phyloP scores from a whole-genome alignment of 148 eudicot genomes.

The Limonium bicolor region DNA sequence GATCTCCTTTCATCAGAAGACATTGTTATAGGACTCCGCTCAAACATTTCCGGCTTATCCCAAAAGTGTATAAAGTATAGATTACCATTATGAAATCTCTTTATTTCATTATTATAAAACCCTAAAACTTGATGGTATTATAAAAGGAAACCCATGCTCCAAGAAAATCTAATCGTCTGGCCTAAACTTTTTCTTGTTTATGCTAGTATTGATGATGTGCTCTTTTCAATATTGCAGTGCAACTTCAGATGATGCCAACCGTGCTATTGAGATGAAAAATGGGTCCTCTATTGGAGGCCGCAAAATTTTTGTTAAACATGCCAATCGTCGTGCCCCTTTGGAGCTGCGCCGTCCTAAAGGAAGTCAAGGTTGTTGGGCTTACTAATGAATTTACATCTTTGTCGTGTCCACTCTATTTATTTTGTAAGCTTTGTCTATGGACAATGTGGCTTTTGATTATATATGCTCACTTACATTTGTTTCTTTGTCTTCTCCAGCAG shows the following conservation, averaged over 20 bases:
- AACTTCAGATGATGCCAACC: constrained; percentile 65
- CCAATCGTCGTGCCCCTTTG: constrained; percentile 61
- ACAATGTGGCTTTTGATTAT: background rate
- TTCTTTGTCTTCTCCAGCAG: constrained; percentile 12
- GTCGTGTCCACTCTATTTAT: no score
- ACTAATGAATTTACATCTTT: background rate
- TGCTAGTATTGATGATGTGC: no score
- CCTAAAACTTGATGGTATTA: no score
- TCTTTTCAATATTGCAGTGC: constrained; percentile 30
- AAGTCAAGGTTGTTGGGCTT: constrained; percentile 35
- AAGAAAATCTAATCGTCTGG: no score
- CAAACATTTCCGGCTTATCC: no score
- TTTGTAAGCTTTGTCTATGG: background rate
- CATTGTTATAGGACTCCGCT: no score
- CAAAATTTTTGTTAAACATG: constrained; percentile 58
- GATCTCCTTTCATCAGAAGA: no score
- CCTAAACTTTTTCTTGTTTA: no score
- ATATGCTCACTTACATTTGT: background rate
- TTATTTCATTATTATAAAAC: no score
- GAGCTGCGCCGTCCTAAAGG: constrained; percentile 61
- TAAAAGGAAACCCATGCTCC: no score
- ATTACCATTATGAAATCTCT: no score
- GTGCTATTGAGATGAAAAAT: constrained; percentile 79
- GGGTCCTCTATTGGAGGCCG: constrained; percentile 68
- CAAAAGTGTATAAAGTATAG: no score